Evolutionary conservation across 2,329 filamentous ascomycete species (phyloP), one percentile per base, ranked within the genome.

Genomic region (Calonectria crousiana): DNA sequence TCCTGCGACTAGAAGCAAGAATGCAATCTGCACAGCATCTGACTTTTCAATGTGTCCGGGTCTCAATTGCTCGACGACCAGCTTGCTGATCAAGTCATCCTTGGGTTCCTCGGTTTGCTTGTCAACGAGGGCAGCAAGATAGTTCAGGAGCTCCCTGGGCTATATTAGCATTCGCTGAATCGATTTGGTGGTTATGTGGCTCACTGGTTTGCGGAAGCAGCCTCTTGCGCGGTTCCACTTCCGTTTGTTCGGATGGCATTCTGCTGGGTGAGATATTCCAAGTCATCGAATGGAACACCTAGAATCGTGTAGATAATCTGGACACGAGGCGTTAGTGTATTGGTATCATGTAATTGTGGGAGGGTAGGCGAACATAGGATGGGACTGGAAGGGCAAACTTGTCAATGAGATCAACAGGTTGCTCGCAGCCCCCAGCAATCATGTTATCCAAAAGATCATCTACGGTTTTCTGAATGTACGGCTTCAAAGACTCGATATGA

Each of bases 281-380:
- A 83, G 64, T 89, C 87, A 8, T 86, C 82, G 62, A 88, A 85
- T 0, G 88, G 87, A 4, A 89, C 86, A 5, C 88, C 88, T 4
- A 89, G 84, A 32, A 89, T 86, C 16, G 85, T 86, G 78, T 89
- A 89, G 71, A 89, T 89, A 72, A 88, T 87, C 86, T 87, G 30
- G 32, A 18, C 16, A 18, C 51, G 38, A 8, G 85, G 32, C 32
- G 32, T 34, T 11, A 34, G 32, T 34, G 32, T 11, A 11, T 34
- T 16, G 5, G 13, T n/a, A 18, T 34, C 0, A 28, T 6, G n/a
- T 74, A 41, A 18, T 10, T 8, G 13, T 4, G 14, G n/a, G 14
- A 30, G 41, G 44, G 34, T 18, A 23, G 49, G 76, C 83, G 53
- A 72, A 88, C 86, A 74, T 88, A 87, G 23, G 87, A 88, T 0